Evolutionary conservation across 768 basidiomycete species (phyloP), one percentile per base, ranked within the genome.

Genomic region (Coprinopsis strossmayeri): DNA sequence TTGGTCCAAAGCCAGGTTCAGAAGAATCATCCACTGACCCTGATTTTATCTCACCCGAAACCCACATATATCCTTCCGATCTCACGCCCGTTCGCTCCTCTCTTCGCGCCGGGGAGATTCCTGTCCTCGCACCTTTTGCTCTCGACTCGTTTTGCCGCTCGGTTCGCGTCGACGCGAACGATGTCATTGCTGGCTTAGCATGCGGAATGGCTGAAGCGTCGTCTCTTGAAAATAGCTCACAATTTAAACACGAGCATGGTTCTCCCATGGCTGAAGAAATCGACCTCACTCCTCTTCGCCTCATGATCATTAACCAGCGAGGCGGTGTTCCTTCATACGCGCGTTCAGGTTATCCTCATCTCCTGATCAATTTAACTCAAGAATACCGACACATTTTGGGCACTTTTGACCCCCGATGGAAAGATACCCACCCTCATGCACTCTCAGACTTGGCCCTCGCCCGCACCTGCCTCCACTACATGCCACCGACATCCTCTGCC

Each of bases 291-390:
- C 96, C 96, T 1, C 71, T 97, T 47, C 87, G 96, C 24, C 77
- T 99, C 51, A 94, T 99, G 88, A 87, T 98, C 64, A 97, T 99
- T 66, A 95, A 93, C 64, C 79, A 87, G 17, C 91, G 95, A 66
- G 96, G 96, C 20, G 96, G 96, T 12, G 85, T 98, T 2, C 96
- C 96, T 18, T 98, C 96, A 0, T 98, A 97, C 62, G 96, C 96
- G 28, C 91, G 96, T 25, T 80, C 79, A 9, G 96, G 96, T 39
- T 81, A 89, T 54, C 96, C 96, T 17, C 96, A 99, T 69, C 82
- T 99, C 20, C 81, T 96, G 51, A 84, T 99, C 72, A 99, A 99
- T 64, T 78, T 98, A 43, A 76, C 78, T 0, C 91, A 91, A 12
- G 96, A 99, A 64, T 87, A 78, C 61, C 64, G 79, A 41, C 84